Conservation (phyloP, 2,329 filamentous ascomycete species). For the Sclerotinia trifoliorum region DNA sequence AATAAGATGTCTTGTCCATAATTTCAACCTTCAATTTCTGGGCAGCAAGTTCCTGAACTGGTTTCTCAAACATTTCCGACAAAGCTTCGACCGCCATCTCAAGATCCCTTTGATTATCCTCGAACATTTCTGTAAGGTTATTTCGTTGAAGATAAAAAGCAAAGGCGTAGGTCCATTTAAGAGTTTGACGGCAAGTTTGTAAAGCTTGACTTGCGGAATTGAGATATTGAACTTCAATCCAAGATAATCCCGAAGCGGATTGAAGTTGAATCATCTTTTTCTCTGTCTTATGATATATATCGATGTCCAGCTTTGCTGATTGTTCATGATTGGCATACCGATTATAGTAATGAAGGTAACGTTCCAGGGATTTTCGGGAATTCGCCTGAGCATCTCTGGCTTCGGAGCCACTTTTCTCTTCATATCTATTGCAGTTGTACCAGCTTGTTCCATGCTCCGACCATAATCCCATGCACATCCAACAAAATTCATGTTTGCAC, state of each 20-base stretch:
- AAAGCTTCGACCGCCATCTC: slow-evolving; percentile 96
- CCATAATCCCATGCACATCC: slow-evolving; percentile 99
- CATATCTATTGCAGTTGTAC: slow-evolving; percentile 98
- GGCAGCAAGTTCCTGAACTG: slow-evolving; percentile 77
- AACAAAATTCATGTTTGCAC: slow-evolving; percentile 96
- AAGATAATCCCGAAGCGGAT: slow-evolving; percentile 90
- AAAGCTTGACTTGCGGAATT: slow-evolving; percentile 90
- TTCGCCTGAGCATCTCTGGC: slow-evolving; percentile 90
- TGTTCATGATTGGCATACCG: slow-evolving; percentile 99
- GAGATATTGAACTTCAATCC: slow-evolving; percentile 98
- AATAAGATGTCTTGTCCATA: slow-evolving; percentile 97
- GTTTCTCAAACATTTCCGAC: slow-evolving; percentile 99
- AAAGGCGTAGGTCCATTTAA: slow-evolving; percentile 99
- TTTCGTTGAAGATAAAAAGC: slow-evolving; percentile 96
- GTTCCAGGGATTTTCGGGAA: slow-evolving; percentile 84
- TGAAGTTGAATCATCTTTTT: slow-evolving; percentile 99
- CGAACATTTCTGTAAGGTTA: slow-evolving; percentile 95
- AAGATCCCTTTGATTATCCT: slow-evolving; percentile 97
- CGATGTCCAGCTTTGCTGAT: slow-evolving; percentile 92
- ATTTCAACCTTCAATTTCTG: slow-evolving; percentile 96
- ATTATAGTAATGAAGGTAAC: slow-evolving; percentile 99
- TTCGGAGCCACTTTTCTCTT: slow-evolving; percentile 91
- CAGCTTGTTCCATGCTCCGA: slow-evolving; percentile 97
- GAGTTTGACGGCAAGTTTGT: slow-evolving; percentile 93
- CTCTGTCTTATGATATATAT: slow-evolving; percentile 93